These are phyloP conservation scores for Pseudogymnoascus pannorum DNA, from an alignment of 2,329 filamentous ascomycete genomes.

Conservation along the genomic window DNA sequence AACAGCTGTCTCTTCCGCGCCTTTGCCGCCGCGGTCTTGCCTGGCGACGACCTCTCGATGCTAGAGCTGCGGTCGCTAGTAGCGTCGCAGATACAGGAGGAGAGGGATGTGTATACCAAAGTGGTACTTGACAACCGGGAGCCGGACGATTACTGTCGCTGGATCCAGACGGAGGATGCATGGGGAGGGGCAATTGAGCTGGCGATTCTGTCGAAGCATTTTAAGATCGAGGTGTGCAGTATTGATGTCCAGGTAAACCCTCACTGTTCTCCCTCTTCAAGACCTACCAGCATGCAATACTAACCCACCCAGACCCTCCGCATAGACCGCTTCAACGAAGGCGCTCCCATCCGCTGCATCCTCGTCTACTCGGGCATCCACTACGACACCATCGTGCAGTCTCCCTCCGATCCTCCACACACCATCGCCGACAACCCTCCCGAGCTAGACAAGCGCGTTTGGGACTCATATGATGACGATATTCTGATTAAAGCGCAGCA, in stretches of 20 bases:
- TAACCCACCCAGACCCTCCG: slow-evolving; percentile 42
- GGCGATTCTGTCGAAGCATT: slow-evolving; percentile 74
- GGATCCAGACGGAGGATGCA: slow-evolving; percentile 70
- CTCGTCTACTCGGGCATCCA: slow-evolving; percentile 89
- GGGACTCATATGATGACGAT: slow-evolving; percentile 49
- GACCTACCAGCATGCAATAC: slow-evolving; percentile 17
- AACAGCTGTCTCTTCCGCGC: slow-evolving; percentile 93
- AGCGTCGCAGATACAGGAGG: slow-evolving; percentile 66
- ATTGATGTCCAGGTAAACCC: slow-evolving; percentile 61
- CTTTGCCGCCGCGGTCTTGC: slow-evolving; percentile 70
- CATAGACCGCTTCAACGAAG: slow-evolving; percentile 73
- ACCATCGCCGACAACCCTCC: slow-evolving; percentile 52
- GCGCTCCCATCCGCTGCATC: slow-evolving; percentile 57
- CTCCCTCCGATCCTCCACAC: slow-evolving; percentile 50
- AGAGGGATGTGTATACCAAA: slow-evolving; percentile 65
- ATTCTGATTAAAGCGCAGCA: slow-evolving; percentile 62
- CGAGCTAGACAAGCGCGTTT: slow-evolving; percentile 64
- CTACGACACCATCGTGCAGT: slow-evolving; percentile 82
- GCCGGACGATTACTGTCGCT: slow-evolving; percentile 69
- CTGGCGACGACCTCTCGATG: slow-evolving; percentile 54
- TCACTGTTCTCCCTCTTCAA: neutral
- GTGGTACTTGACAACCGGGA: slow-evolving; percentile 64
- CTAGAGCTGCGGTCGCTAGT: slow-evolving; percentile 69
- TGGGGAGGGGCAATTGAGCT: slow-evolving; percentile 95
- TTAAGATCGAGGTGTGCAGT: slow-evolving; percentile 76